phyloP scores from a whole-genome alignment of 805 yeast species.

The Priceomyces castillae region DNA sequence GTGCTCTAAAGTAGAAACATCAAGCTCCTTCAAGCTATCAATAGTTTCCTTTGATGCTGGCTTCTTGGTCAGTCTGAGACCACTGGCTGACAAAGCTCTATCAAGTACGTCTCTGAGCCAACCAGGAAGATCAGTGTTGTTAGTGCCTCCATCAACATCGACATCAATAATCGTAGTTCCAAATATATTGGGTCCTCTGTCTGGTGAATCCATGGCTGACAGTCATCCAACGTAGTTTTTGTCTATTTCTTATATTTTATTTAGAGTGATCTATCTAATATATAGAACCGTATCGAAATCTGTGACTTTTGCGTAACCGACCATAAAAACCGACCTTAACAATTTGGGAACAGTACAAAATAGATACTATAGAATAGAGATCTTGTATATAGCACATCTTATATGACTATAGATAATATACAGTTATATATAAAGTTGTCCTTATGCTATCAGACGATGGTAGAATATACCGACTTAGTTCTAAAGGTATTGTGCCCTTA shows the following conservation, averaged over 20 bases:
- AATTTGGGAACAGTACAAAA: neutral
- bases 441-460: neutral
- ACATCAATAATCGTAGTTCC: slow-evolving; percentile 20
- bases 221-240: neutral
- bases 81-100: slow-evolving; percentile 32
- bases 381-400: neutral
- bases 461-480: neutral
- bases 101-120: slow-evolving; percentile 36
- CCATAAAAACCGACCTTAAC: neutral
- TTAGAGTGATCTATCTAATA: no score
- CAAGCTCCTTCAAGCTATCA: slow-evolving; percentile 27
- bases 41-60: slow-evolving; percentile 41
- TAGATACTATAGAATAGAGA: neutral
- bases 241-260: no score
- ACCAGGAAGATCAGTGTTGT: slow-evolving; percentile 23
- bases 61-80: slow-evolving; percentile 21
- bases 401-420: neutral
- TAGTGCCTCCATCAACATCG: slow-evolving; percentile 15
- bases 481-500: slow-evolving; percentile 52
- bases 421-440: neutral
- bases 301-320: neutral
- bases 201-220: slow-evolving; percentile 8
- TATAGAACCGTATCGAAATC: neutral
- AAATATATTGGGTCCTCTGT: slow-evolving; percentile 8
- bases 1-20: slow-evolving; percentile 12